Base-by-base conservation (phyloP, 1,284 basidiomycete species). In the Tranzscheliella williamsii region DNA sequence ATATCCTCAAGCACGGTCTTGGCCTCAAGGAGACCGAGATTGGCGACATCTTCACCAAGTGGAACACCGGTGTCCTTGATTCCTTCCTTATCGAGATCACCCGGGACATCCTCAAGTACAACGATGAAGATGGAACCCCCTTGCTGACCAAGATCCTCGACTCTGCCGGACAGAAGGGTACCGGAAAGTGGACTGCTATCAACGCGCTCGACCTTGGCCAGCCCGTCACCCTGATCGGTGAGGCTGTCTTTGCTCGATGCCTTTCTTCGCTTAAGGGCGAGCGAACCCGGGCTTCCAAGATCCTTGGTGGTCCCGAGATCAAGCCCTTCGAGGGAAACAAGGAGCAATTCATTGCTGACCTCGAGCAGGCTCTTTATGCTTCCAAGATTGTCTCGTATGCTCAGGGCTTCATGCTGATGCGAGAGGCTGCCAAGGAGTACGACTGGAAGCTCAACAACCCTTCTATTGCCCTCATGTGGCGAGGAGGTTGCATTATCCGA, bases 351-450 rank as follows among this genome's bases (percentile, higher is more conserved):
- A 94, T 99, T 79, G 90, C 91, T 73, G 91, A 98, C 80, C 88
- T 99, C 65, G 94, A 98, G 82, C 95, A 98, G 81, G 94, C 94
- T 42, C 85, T 99, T 57, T 98, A 99, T 81, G 95, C 93, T 38
- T 95, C 91, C 75, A 99, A 99, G 86, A 94, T 99, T 43, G 70
- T 78, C 46, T 77, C 75, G 26, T 78, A 99, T 84, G 91, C 94
- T 20, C 95, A 99, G 82, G 95, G 95, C 71, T 99, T 98, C 84
- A 95, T 98, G 87, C 85, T 99, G 75, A 96, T 98, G 93, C 86
- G 95, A 72, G 89, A 97, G 82, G 94, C 94, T 44, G 94, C 93
- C 45, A 89, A 91, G 80, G 92, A 94, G 84, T 91, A 84, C 89
- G 72, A 78, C 81, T 81, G 79, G 80, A 76, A 76, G 67, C 73